Evolutionary conservation across 768 basidiomycete genomes (phyloP), one percentile per base, ranked within the genome.

Genomic region (Lactarius vividus): DNA sequence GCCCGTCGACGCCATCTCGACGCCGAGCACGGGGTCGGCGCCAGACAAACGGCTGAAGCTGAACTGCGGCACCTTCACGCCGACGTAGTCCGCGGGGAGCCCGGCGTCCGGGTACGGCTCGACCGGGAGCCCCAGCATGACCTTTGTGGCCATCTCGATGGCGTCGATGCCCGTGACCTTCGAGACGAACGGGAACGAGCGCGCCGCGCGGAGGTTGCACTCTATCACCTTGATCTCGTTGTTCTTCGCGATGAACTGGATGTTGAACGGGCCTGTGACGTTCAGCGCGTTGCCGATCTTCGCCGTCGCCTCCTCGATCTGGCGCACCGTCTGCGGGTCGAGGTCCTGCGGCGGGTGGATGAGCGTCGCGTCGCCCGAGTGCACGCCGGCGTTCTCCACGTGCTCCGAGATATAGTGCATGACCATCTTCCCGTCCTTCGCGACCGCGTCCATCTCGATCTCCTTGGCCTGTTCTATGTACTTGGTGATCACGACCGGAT

Each of bases 191-290:
- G 96, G 96, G 86, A 96, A 98, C 0, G 96, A 98, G 67, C 96
- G 87, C 28, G 96, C 96, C 0, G 97, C 97, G 63, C 96, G 93
- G 39, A 99, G 81, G 79, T 99, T 99, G 79, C 96, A 98, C 77
- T 99, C 96, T 76, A 99, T 99, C 72, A 99, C 96, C 83, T 99
- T 99, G 83, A 99, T 98, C 78, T 98, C 96, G 80, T 98, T 98
- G 80, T 99, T 92, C 85, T 99, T 99, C 59, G 96, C 96, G 72
- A 99, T 98, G 79, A 99, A 98, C 80, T 99, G 96, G 74, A 99
- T 99, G 75, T 99, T 99, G 86, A 91, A 98, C 1, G 96, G 96
- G 7, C 96, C 97, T 6, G 96, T 98, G 55, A 98, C 96, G 74
- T 98, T 97, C 64, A 99, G 85, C 16, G 97, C 96, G 65, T 95